Evolutionary conservation across 1,284 basidiomycete species (phyloP).

Genomic region (Rhizoctonia solani): DNA sequence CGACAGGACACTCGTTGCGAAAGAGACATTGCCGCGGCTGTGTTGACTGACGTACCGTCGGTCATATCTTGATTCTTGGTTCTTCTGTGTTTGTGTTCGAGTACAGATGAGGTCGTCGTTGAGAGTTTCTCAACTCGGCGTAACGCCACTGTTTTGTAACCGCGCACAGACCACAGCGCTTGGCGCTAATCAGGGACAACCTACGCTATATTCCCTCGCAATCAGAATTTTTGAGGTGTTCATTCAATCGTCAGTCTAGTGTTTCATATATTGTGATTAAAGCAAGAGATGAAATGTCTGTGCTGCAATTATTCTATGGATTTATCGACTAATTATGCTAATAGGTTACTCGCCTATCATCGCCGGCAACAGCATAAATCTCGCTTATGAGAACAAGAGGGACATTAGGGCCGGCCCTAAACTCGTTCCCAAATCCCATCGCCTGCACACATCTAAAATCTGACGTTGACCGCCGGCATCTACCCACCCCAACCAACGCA

Average conservation of each 20-base stretch:
- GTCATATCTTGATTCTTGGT: slow-evolving; percentile 14
- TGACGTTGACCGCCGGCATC: neutral
- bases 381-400: neutral
- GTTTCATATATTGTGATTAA: too few relatives aligned
- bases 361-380: too few relatives aligned
- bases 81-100: too few relatives aligned
- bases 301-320: too few relatives aligned
- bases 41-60: slow-evolving; percentile 33
- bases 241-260: too few relatives aligned
- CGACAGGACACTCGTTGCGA: slow-evolving; percentile 15
- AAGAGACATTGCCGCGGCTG: slow-evolving; percentile 26
- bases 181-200: neutral
- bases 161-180: slow-evolving; percentile 8
- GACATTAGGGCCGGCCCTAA: slow-evolving; percentile 8
- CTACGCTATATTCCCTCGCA: too few relatives aligned
- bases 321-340: too few relatives aligned
- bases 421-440: slow-evolving; percentile 8
- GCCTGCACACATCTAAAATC: neutral
- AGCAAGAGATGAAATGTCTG: too few relatives aligned
- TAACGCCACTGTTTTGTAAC: slow-evolving; percentile 27
- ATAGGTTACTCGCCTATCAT: too few relatives aligned
- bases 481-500: neutral
- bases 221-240: too few relatives aligned
- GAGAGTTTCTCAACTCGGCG: neutral
- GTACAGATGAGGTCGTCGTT: slow-evolving; percentile 19